Evolutionary conservation across 1,284 basidiomycete species (phyloP), one percentile per base, ranked within the genome.

Genomic region (Melanopsichium pennsylvanicum): DNA sequence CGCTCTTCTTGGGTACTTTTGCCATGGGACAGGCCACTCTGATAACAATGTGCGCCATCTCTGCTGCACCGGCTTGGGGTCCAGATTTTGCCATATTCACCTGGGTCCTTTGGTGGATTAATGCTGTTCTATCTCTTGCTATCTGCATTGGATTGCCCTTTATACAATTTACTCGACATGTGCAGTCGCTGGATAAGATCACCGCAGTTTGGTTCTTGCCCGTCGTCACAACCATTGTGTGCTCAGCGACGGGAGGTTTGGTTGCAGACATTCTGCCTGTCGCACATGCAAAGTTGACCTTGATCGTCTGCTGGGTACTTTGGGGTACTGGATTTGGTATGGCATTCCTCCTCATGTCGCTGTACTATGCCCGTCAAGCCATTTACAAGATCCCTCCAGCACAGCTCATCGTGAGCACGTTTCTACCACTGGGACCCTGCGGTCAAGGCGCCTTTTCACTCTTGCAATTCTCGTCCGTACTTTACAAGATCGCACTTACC

Each of bases 71-170:
- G 1, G 73, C 74, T 0, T 84, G 86, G 31, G 88, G 88, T 9
- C 79, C 75, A 31, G 44, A 74, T 0, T 89, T 90, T 77, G 81
- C 88, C 0, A 86, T 85, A 48, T 81, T 86, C 29, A 81, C 89
- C 16, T 89, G 89, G 86, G 85, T 76, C 1, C 74, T 90, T 10
- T 92, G 90, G 90, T 91, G 89, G 90, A 63, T 88, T 32, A 86
- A 89, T 63, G 84, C 87, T 2, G 80, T 84, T 2, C 70, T 89
- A 18, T 86, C 89, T 1, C 75, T 88, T 7, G 21, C 85, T 19
- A 87, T 87, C 57, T 87, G 86, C 63, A 86, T 89, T 78, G 86
- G 87, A 9, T 83, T 88, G 55, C 81, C 89, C 4, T 88, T 89
- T 70, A 79, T 86, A 38, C 89, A 90, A 87, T 85, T 87, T 54